Percentiles rank a stretch among this genome's conserved stretches.
phyloP scores from a whole-genome alignment of 768 basidiomycete species.

The Russula griseocarnosa region DNA sequence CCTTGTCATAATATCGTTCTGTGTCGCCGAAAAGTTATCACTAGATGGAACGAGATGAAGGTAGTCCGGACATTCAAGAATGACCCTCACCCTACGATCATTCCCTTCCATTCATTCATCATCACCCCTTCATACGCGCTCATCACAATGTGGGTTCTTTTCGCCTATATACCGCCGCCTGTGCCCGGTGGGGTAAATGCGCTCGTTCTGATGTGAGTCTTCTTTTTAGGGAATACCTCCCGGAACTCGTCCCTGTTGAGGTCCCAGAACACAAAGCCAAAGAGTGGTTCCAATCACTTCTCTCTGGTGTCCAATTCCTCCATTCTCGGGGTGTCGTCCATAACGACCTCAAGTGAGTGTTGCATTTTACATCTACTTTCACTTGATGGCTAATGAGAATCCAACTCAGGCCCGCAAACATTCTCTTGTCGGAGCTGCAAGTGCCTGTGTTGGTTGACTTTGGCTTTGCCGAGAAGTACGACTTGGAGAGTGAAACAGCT shows the following conservation, averaged over 20 bases:
- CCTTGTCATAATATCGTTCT: conserved; percentile 1
- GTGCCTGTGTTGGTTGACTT: conserved; percentile 92
- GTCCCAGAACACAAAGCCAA: conserved; percentile 74
- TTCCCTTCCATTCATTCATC: conserved; percentile 91
- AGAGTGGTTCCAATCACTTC: conserved; percentile 76
- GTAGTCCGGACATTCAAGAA: conserved; percentile 79
- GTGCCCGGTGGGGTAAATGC: not conserved
- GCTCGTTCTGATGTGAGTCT: not conserved
- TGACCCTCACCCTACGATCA: conserved; percentile 87
- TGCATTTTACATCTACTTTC: conserved; percentile 13
- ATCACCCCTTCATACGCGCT: conserved; percentile 88
- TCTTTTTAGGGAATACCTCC: conserved; percentile 70
- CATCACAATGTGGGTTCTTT: conserved; percentile 74
- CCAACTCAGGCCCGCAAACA: conserved; percentile 75
- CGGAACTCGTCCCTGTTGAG: conserved; percentile 83
- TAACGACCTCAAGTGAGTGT: conserved; percentile 86
- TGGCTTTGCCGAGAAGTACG: conserved; percentile 90
- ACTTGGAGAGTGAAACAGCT: conserved; percentile 54
- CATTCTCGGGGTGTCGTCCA: conserved; percentile 83
- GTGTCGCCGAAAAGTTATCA: not conserved
- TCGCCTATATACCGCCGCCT: conserved; percentile 1
- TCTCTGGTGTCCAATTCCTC: conserved; percentile 79
- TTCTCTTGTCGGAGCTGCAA: conserved; percentile 73
- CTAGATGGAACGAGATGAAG: conserved; percentile 98
- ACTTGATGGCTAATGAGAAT: conserved; percentile 2